Evolutionary conservation across 768 basidiomycete genomes (phyloP).

Genomic region (Gymnopilus dilepis): DNA sequence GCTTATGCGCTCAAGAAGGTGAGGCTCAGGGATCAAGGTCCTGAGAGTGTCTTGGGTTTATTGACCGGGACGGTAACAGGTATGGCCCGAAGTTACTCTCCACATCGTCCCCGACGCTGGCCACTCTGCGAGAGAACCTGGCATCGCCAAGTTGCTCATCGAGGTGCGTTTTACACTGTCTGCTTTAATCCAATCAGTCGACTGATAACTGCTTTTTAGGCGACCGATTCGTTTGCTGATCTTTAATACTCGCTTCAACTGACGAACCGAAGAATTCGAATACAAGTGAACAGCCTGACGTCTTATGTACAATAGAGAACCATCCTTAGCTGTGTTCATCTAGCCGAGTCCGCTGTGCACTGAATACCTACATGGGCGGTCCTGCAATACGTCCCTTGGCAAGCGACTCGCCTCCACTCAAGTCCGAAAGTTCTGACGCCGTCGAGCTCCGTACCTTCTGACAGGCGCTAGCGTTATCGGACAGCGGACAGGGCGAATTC

Average conservation of each 20-base stretch:
- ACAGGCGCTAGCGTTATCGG: not conserved
- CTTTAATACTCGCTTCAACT: conserved; percentile 6
- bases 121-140: conserved; percentile 80
- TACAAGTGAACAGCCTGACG: not conserved
- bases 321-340: not conserved
- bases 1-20: conserved; percentile 82
- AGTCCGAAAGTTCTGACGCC: not conserved
- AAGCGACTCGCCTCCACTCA: not conserved
- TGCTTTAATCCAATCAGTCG: not conserved
- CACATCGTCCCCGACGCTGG: conserved; percentile 83
- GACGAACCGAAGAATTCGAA: not conserved
- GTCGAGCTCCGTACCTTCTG: not conserved
- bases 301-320: not conserved
- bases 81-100: conserved; percentile 39
- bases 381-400: not conserved
- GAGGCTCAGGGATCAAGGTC: not conserved
- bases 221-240: conserved; percentile 27
- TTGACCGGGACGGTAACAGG: not conserved
- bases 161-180: conserved; percentile 48
- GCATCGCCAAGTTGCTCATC: conserved; percentile 70
- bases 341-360: not conserved
- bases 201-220: not conserved
- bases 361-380: not conserved
- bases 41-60: not conserved
- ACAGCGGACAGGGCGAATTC: not conserved